A percentile compares a stretch with the other conserved stretches of the same genome.
Evolutionary conservation across 1,284 basidiomycete species (phyloP).

Genomic region (Hymenochaete sp.): DNA sequence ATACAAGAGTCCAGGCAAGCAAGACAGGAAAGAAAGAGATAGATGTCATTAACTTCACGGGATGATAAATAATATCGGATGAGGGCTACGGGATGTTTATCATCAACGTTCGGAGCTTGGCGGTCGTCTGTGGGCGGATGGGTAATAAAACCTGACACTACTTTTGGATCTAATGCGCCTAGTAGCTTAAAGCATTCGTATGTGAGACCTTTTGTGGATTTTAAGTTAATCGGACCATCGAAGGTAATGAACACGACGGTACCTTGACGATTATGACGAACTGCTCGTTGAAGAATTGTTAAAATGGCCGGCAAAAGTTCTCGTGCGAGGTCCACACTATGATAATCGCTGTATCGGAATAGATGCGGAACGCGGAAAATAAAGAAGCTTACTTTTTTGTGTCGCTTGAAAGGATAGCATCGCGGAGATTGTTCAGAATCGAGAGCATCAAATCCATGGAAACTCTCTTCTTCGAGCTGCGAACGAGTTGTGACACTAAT

Average conservation of each 20-base stretch:
- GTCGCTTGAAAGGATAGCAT: too few relatives aligned
- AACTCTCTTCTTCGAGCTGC: too few relatives aligned
- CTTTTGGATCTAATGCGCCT: constrained; percentile 21
- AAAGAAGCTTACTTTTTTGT: too few relatives aligned
- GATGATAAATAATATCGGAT: constrained; percentile 53
- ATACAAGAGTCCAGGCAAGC: constrained; percentile 43
- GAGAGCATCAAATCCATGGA: too few relatives aligned
- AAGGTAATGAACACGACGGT: not conserved
- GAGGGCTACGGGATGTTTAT: constrained; percentile 32
- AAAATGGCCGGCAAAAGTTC: constrained; percentile 7
- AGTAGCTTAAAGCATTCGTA: constrained; percentile 46
- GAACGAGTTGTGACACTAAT: too few relatives aligned
- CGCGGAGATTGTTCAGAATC: too few relatives aligned
- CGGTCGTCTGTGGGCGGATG: not conserved
- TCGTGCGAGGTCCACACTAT: constrained; percentile 1
- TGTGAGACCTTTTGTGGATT: constrained; percentile 30
- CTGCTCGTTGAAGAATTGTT: constrained; percentile 6
- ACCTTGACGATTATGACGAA: constrained; percentile 9
- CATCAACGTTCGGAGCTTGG: not conserved
- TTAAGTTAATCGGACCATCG: not conserved
- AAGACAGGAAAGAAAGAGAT: constrained; percentile 57
- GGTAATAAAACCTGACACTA: constrained; percentile 27
- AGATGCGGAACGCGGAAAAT: too few relatives aligned
- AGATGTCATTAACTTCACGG: constrained; percentile 47
- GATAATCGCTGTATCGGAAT: not conserved